A percentile compares a stretch with the other conserved stretches of the same genome.
Conservation (phyloP, 2,329 filamentous ascomycete species). For the Fusarium mangiferae region DNA sequence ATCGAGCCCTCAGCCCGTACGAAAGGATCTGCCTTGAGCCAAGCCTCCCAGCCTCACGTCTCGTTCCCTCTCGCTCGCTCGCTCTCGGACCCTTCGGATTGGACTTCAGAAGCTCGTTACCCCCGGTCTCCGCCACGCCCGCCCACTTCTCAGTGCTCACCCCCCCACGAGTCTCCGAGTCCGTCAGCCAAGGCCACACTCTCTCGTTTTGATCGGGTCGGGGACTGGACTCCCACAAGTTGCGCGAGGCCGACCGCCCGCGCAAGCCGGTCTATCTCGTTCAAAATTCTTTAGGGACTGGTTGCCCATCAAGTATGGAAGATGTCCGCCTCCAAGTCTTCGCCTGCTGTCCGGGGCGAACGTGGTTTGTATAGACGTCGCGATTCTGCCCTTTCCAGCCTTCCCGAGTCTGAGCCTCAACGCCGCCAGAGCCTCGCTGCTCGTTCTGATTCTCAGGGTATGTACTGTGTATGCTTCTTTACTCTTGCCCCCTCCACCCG, state of each 20-base stretch:
- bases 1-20: not conserved
- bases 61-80: slow-evolving; percentile 9
- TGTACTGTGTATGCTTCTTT: slow-evolving; percentile 15
- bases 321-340: slow-evolving; percentile 48
- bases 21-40: slow-evolving; percentile 8
- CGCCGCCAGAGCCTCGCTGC: slow-evolving; percentile 42
- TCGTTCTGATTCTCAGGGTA: slow-evolving; percentile 47
- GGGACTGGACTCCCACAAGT: slow-evolving; percentile 35
- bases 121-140: slow-evolving; percentile 32
- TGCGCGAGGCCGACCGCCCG: slow-evolving; percentile 43
- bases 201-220: slow-evolving; percentile 38
- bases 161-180: slow-evolving; percentile 33
- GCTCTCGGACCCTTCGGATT: slow-evolving; percentile 38
- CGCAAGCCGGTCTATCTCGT: slow-evolving; percentile 31
- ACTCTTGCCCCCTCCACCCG: slow-evolving; percentile 2
- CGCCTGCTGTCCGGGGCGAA: slow-evolving; percentile 42
- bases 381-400: slow-evolving; percentile 40
- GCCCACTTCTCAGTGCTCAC: slow-evolving; percentile 25
- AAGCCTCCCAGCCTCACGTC: slow-evolving; percentile 33
- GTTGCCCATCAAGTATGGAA: slow-evolving; percentile 49
- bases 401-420: slow-evolving; percentile 37
- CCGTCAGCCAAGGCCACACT: slow-evolving; percentile 34
- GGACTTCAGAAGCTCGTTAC: slow-evolving; percentile 15
- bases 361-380: slow-evolving; percentile 42
- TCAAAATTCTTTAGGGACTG: slow-evolving; percentile 37